Base-by-base conservation (phyloP, 2,329 filamentous ascomycete species). In the Fusarium continuum region DNA sequence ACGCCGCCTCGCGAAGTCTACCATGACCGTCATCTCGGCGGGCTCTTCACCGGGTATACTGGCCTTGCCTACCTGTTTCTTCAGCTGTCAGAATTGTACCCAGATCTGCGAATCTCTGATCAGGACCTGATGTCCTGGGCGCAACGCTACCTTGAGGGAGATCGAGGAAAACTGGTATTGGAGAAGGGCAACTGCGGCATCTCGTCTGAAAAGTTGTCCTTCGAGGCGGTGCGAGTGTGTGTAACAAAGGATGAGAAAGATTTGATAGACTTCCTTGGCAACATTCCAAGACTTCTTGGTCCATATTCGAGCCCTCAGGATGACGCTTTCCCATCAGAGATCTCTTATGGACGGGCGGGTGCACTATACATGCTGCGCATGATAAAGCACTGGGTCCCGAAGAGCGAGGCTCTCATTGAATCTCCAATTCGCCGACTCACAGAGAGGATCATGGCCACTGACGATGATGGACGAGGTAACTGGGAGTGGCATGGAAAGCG, bases 311-410 rank as follows among this genome's bases (percentile, higher is more conserved):
- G 60, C 22, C 44, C 51, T 3, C 55, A 66, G n/a, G 70, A 70
- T 3, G 81, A 82, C 22, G 79, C 75, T 2, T 79, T 77, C 29
- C 70, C 75, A 2, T 86, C 89, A 49, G 89, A 91, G 69, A 83
- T 88, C 73, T 76, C 90, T 6, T 87, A 88, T 71, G 90, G 90
- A 6, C 82, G 88, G 10, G 86, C 89, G 2, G 89, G 89, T 1
- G 85, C 87, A 48, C 78, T 92, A 20, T 91, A 91, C 71, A 77
- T 91, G 36, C 80, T 92, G 34, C 81, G 90, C 1, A 76, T 91
- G 55, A 84, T 90, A 28, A 83, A 83, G 19, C 80, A 82, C 23
- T 83, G 82, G 61, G 84, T 90, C 39, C 74, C 80, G 0, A 77
- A 81, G 26, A 80, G 83, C 49, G 76, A 77, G 14, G 71, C 77